Evolutionary conservation across 1,284 basidiomycete genomes (phyloP), one percentile per base, ranked within the genome.

Genomic region (Tetrapyrgos nigripes): DNA sequence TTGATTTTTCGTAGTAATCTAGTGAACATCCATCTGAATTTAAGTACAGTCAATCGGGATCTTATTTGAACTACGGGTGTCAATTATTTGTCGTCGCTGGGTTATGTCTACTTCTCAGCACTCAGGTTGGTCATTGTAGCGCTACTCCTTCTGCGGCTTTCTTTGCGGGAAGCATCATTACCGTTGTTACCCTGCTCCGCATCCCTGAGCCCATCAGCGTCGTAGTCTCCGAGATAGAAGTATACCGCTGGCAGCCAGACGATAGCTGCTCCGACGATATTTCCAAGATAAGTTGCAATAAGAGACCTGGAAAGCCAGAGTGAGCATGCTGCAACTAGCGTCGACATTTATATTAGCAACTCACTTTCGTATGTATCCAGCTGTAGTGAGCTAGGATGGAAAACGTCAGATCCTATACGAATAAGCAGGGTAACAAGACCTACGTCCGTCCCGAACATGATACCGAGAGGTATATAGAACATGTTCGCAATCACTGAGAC

Each of bases 381-480:
- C 85, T 1, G 75, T 71, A 0, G 84, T 82, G 44, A 89, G 69
- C 84, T 88, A 62, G 37, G 14, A 49, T 13, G 29, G 49, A 27
- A 44, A 28, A 50, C 21, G 17, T 31, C 37, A 26, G 24, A 33
- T 29, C 14, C 13, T 46, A 46, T 40, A 40, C 43, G 26, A 49
- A 49, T 58, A n/a, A 27, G 40, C 19, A 17, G 37, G 19, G 4
- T 9, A 40, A n/a, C n/a, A 27, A 27, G 17, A 68, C 83, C 65
- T 69, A 88, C 87, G 55, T 83, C 72, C 14, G 86, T 85, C 35
- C 85, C 83, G 66, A 90, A 86, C 79, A 90, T 85, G 49, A 92
- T 89, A 17, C 87, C 80, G 46, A 91, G 73, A 6, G 88, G 86
- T 3, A 90, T 75, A 17, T 84, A 89, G 72, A 87, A 91, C 89